These are phyloP conservation scores for Ophiosphaerella korrae DNA, from an alignment of 2,329 filamentous ascomycete species.

Conservation along the genomic window DNA sequence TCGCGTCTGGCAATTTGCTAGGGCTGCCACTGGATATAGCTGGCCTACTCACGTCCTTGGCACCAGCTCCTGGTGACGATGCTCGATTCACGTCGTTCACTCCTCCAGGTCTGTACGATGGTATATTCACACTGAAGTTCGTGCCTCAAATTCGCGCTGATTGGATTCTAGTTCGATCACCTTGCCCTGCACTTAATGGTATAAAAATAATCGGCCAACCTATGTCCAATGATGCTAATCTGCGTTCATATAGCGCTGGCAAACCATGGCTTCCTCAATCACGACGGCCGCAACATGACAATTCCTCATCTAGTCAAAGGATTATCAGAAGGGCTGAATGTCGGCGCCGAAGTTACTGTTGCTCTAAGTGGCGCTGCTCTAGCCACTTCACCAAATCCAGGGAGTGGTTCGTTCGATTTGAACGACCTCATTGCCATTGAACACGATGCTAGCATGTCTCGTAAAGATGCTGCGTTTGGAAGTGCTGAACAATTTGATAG, in stretches of 20 bases:
- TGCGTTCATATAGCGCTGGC: constrained; percentile 7
- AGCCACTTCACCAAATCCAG: constrained; percentile 16
- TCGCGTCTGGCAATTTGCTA: not conserved
- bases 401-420: constrained; percentile 23
- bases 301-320: constrained; percentile 21
- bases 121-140: not conserved
- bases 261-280: constrained; percentile 26
- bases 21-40: constrained; percentile 13
- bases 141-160: not conserved
- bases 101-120: constrained; percentile 15
- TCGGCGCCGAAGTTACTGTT: constrained; percentile 22
- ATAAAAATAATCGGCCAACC: not conserved
- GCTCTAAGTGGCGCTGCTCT: constrained; percentile 17
- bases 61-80: constrained; percentile 15
- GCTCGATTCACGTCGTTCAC: constrained; percentile 16
- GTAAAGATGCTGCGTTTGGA: constrained; percentile 20
- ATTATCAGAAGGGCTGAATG: constrained; percentile 21
- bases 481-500: constrained; percentile 12
- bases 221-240: not conserved
- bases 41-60: constrained; percentile 9
- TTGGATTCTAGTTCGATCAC: constrained; percentile 13
- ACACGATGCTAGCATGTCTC: constrained; percentile 25
- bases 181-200: constrained; percentile 21
- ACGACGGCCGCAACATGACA: constrained; percentile 17
- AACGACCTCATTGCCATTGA: constrained; percentile 25